Base-by-base conservation (phyloP, 208 protist genomes). In the Strigomonas oncopelti region DNA sequence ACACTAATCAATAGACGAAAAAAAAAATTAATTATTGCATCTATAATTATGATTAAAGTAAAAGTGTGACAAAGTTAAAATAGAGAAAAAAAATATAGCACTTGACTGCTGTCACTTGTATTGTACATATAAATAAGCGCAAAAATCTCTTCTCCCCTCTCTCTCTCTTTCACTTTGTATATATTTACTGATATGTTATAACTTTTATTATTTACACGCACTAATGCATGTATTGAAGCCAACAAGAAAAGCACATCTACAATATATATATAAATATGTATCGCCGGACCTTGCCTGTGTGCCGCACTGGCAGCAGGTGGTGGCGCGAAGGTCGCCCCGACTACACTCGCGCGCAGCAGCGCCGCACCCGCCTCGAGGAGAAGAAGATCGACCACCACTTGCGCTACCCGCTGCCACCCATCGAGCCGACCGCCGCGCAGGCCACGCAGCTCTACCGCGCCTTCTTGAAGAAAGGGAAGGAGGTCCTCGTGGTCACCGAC, bases 281-380 rank as follows among this genome's bases (percentile, higher is more conserved):
- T 8, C 68, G 76, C 16, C 45, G 62, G 28, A 81, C 77, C 14
- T 31, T 45, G 11, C 18, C 9, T 0, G 1, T 52, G 24, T 53
- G 65, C 7, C 69, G 74, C 5, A 76, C 72, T 14, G 77, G 78
- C 51, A 53, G 77, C 42, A 82, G 81, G 60, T 93, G 85, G 87
- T 95, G 84, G 84, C 83, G 78, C 36, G 87, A 92, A 52, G 87
- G 85, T 0, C 52, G 78, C 11, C 90, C 90, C 9, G 75, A 93
- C 69, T 95, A 82, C 64, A 72, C 67, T 3, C 85, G 87, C 1
- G 90, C 90, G 42, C 84, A 90, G 61, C 71, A 71, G 13, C 80
- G 86, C 20, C 80, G 87, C n/a, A 58, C 59, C 34, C 57, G 66
- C 27, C 72, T 95, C 29, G 87, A 95, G 74, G 74, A 67, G 31